These are phyloP conservation scores for Golovinomyces cichoracearum DNA, from an alignment of 2,329 filamentous ascomycete genomes.

Conservation along the genomic window DNA sequence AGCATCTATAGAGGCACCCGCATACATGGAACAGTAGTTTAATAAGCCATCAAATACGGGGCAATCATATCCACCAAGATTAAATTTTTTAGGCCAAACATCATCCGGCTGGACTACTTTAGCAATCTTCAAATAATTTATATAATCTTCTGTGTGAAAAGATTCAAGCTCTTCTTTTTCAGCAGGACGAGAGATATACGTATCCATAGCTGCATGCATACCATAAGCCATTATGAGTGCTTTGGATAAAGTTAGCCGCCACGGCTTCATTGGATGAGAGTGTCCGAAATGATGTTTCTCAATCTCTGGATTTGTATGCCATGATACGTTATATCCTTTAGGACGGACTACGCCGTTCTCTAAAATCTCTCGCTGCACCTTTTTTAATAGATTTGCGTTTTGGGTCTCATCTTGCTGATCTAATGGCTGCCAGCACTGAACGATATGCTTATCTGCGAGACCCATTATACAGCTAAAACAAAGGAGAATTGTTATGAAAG, in stretches of 20 bases:
- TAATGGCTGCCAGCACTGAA: conserved; percentile 13
- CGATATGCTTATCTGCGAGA: conserved; percentile 10
- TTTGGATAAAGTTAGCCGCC: conserved; percentile 86
- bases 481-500: too few species aligned
- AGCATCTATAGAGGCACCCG: conserved; percentile 71
- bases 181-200: conserved; percentile 61
- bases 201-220: conserved; percentile 90
- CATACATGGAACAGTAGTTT: conserved; percentile 83
- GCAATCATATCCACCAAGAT: conserved; percentile 75
- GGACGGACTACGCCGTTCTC: conserved; percentile 51
- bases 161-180: conserved; percentile 65
- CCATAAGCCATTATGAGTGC: conserved; percentile 85
- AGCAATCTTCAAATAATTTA: conserved; percentile 60
- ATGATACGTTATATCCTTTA: conserved; percentile 74
- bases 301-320: conserved; percentile 82
- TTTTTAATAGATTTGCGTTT: conserved; percentile 9
- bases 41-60: conserved; percentile 90
- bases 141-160: conserved; percentile 73
- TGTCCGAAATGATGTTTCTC: conserved; percentile 93
- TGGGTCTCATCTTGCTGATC: conserved; percentile 11
- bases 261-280: conserved; percentile 97
- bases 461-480: too few species aligned
- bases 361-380: conserved; percentile 14
- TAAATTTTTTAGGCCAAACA: conserved; percentile 40
- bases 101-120: conserved; percentile 40